Conservation (phyloP, 1,284 basidiomycete genomes). For the Athelia sp. region DNA sequence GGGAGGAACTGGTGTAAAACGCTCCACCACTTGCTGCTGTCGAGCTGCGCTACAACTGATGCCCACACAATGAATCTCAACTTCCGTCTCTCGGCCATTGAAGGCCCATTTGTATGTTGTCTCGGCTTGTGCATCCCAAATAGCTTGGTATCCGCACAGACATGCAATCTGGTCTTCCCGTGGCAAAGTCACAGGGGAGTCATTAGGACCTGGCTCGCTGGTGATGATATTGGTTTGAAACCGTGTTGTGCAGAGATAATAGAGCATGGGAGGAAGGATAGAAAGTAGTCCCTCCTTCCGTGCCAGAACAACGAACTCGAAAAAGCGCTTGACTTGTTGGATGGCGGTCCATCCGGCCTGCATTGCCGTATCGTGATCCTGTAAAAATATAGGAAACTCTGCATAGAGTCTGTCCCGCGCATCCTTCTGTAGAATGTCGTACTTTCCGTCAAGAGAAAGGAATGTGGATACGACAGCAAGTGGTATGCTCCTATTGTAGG, state of each 20-base stretch:
- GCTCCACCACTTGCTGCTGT: neutral
- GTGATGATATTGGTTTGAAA: no score
- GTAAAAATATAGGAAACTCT: neutral
- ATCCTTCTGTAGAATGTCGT: slow-evolving; percentile 7
- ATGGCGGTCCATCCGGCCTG: neutral
- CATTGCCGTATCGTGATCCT: neutral
- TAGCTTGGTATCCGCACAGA: neutral
- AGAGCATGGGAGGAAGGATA: neutral
- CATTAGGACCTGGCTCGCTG: no score
- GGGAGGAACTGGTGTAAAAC: neutral
- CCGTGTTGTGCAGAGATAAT: neutral
- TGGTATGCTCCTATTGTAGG: neutral
- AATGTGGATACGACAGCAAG: slow-evolving; percentile 4
- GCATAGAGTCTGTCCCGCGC: neutral
- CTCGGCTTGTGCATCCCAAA: neutral
- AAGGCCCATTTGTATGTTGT: neutral
- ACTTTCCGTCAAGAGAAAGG: slow-evolving; percentile 8
- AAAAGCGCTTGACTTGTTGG: no score
- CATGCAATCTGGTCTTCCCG: neutral
- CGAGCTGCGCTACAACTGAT: no score
- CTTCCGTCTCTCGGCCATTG: neutral
- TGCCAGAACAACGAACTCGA: neutral
- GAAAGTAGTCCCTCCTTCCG: neutral
- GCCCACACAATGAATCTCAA: neutral
- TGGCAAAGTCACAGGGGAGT: neutral